Evolutionary conservation across 2,329 filamentous ascomycete species (phyloP), one percentile per base, ranked within the genome.

Genomic region (Fusarium anguioides): DNA sequence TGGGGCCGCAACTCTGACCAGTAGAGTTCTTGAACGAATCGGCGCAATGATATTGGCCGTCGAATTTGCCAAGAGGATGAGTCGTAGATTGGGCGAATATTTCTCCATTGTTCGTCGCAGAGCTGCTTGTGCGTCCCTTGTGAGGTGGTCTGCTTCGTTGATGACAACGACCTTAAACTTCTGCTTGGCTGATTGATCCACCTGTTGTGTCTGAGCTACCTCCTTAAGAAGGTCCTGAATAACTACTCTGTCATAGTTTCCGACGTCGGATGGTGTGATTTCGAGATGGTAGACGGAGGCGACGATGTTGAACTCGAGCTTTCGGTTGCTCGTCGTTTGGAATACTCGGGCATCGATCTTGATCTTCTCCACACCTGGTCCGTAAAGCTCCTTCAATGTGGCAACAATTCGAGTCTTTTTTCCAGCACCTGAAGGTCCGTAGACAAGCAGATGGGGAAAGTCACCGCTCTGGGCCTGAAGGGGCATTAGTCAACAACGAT

Each of bases 11-110:
- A 99, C 96, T 69, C 96, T 87, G 53, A 99, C 93, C 47, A 99
- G 85, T 77, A 99, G 83, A 51, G 94, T 97, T 79, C 96, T 86
- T 73, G 92, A 96, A 68, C 95, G 88, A 76, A 99, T 99, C 1
- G 96, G 96, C n/a, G 96, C 95, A 78, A 99, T 99, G 73, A 99
- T 99, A 75, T 98, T 98, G 67, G 94, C 94, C 21, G 96, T 99
- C 70, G 92, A 97, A 77, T 98, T 98, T 46, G 96, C 96, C 61
- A 99, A 82, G 61, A 99, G 82, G 46, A 99, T 98, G 71, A 99
- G 80, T 21, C 96, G 87, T 75, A 99, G 75, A 77, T 99, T 99
- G 15, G 95, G 94, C 74, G 92, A 96, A 84, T 99, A 99, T 80
- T 99, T 99, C 81, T 99, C 96, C 96, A 99, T 99, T 0, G 96